Evolutionary conservation across 306 rosid species (phyloP).

Genomic region (Gastrolobium bilobum): DNA sequence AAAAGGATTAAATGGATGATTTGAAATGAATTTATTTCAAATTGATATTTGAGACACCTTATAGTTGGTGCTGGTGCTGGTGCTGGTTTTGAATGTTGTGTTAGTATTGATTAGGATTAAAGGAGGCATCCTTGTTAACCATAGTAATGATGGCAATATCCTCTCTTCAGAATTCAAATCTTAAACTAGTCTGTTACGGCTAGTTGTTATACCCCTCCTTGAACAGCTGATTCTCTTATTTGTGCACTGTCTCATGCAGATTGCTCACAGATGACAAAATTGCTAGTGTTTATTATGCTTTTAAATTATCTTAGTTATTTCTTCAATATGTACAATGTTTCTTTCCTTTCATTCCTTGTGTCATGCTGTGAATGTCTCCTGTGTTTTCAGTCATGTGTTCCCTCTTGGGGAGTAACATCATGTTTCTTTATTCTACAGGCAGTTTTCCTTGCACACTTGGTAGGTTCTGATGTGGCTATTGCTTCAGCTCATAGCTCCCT

Average conservation of each 20-base stretch:
- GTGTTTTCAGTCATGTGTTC: conserved; percentile 7
- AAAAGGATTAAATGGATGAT: neutral
- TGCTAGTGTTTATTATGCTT: conserved; percentile 4
- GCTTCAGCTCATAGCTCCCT: conserved; percentile 78
- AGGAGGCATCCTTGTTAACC: neutral
- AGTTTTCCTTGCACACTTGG: conserved; percentile 70
- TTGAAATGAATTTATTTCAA: conserved; percentile 18
- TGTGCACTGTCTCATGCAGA: neutral
- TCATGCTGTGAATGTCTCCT: neutral
- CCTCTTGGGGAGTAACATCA: conserved; percentile 17
- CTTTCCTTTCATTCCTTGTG: neutral
- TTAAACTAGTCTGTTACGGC: neutral
- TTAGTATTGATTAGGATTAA: neutral
- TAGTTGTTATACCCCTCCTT: neutral
- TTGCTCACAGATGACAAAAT: conserved; percentile 22
- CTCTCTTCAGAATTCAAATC: neutral
- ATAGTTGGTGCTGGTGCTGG: conserved; percentile 17
- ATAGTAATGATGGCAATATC: neutral
- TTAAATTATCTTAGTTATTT: conserved; percentile 9
- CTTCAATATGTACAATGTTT: neutral
- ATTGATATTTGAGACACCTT: neutral
- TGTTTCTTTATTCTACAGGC: conserved; percentile 60
- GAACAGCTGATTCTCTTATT: conserved; percentile 3
- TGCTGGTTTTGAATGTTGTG: conserved; percentile 21
- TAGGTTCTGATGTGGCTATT: conserved; percentile 73